phyloP scores from a whole-genome alignment of 192 early-diverging fungal genomes.

The Lobosporangium transversale region DNA sequence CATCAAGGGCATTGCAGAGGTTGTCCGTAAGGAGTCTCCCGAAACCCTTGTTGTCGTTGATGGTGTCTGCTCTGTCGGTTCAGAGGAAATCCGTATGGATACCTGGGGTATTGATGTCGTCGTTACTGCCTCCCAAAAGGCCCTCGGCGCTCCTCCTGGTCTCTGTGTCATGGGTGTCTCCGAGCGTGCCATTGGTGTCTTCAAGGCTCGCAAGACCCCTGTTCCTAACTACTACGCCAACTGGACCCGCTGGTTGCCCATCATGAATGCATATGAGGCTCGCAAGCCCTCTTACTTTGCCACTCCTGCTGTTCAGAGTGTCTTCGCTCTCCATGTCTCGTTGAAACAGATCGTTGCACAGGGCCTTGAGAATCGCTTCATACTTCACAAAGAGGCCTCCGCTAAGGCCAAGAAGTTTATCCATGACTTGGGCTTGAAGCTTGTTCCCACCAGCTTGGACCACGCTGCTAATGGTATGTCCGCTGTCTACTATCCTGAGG shows the following conservation, averaged over 20 bases:
- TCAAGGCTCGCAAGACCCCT: conserved; percentile 75
- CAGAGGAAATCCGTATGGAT: conserved; percentile 92
- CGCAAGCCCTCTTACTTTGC: conserved; percentile 95
- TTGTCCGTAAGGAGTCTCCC: conserved; percentile 82
- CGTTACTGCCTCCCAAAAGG: conserved; percentile 95
- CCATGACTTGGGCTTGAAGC: conserved; percentile 76
- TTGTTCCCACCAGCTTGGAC: conserved; percentile 68
- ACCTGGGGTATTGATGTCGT: conserved; percentile 93
- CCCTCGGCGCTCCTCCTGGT: conserved; percentile 93
- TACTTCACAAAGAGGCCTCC: conserved; percentile 77
- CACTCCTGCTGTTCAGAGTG: conserved; percentile 93
- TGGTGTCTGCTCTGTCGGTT: conserved; percentile 95
- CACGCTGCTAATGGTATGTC: conserved; percentile 82
- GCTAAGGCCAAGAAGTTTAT: conserved; percentile 79
- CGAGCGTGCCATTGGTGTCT: conserved; percentile 77
- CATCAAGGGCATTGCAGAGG: conserved; percentile 76
- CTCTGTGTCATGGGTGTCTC: conserved; percentile 88
- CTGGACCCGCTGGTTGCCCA: conserved; percentile 95
- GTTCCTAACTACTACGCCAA: conserved; percentile 91
- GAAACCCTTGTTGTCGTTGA: conserved; percentile 92
- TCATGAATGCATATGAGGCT: conserved; percentile 96
- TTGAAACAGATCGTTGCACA: conserved; percentile 76
- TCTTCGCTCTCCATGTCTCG: conserved; percentile 87
- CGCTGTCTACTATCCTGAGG: conserved; percentile 88
- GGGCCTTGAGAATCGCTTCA: conserved; percentile 82